These are phyloP conservation scores for Lepidium aucheri DNA, from an alignment of 345 rosid genomes.

Conservation along the genomic window DNA sequence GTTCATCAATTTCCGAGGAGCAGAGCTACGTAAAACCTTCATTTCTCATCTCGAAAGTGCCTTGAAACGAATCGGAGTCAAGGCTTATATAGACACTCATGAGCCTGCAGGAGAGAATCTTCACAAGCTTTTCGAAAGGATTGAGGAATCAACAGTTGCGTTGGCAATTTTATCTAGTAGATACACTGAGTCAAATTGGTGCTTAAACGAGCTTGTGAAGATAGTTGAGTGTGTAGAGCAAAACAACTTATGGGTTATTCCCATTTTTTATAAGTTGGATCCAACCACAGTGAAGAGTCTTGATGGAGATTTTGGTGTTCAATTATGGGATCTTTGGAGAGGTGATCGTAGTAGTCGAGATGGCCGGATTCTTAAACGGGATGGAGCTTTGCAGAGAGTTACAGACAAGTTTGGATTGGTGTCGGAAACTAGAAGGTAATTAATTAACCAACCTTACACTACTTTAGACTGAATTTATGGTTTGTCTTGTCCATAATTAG, in stretches of 20 bases:
- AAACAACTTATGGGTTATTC: constrained; percentile 23
- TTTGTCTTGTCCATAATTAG: not conserved
- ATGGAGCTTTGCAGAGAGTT: not conserved
- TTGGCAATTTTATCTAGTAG: constrained; percentile 8
- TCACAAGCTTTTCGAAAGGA: not conserved
- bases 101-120: not conserved
- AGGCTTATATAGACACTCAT: not conserved
- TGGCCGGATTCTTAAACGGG: not conserved
- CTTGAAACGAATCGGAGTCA: not conserved
- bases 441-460: not conserved
- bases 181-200: constrained; percentile 20
- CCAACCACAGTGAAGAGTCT: not conserved
- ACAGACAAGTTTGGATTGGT: not conserved
- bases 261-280: not conserved
- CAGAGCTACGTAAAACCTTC: not conserved
- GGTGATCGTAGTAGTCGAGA: not conserved
- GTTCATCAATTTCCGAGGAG: constrained; percentile 26
- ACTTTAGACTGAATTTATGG: not conserved
- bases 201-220: constrained; percentile 20
- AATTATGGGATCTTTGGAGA: constrained; percentile 7
- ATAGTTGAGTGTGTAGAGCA: constrained; percentile 4
- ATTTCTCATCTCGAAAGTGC: not conserved
- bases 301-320: not conserved
- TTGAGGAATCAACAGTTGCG: constrained; percentile 5
- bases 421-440: not conserved